A percentile compares a stretch with the other conserved stretches of the same genome.
phyloP scores from a whole-genome alignment of 495 filamentous ascomycete species.

The Daldinia decipiens region DNA sequence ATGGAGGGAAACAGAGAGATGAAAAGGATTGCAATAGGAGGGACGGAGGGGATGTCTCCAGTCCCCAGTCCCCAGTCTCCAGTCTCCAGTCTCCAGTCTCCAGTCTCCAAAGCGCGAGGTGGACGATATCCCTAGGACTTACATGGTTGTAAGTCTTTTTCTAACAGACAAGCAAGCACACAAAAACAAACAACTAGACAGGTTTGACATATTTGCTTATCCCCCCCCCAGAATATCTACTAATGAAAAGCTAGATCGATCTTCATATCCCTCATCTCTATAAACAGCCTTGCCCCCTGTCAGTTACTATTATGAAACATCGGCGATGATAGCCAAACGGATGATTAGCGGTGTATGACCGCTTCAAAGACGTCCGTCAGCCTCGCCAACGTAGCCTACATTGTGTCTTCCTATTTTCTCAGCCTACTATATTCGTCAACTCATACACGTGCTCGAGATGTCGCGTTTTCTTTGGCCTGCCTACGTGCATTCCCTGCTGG shows the following conservation, averaged over 20 bases:
- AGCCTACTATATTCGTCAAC: conserved; percentile 16
- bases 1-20: neutral
- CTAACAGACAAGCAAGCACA: neutral
- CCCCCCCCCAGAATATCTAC: neutral
- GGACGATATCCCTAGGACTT: conserved; percentile 5
- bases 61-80: too few relatives aligned
- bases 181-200: neutral
- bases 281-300: neutral
- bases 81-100: too few relatives aligned
- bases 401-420: neutral
- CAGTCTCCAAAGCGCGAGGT: conserved; percentile 15
- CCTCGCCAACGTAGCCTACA: conserved; percentile 4
- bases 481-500: neutral
- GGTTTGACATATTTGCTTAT: neutral
- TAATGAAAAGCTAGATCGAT: neutral
- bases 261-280: conserved; percentile 3
- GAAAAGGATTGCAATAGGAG: neutral
- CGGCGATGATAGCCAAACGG: conserved; percentile 18
- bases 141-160: neutral
- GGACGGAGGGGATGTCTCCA: conserved; percentile 21
- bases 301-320: conserved; percentile 16
- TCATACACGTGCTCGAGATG: conserved; percentile 23
- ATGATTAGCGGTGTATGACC: conserved; percentile 38
- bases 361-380: conserved; percentile 7
- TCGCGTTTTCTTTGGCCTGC: conserved; percentile 25